Evolutionary conservation across 139 green algal genomes (phyloP).

Genomic region (Chlamydomonas asymmetrica): DNA sequence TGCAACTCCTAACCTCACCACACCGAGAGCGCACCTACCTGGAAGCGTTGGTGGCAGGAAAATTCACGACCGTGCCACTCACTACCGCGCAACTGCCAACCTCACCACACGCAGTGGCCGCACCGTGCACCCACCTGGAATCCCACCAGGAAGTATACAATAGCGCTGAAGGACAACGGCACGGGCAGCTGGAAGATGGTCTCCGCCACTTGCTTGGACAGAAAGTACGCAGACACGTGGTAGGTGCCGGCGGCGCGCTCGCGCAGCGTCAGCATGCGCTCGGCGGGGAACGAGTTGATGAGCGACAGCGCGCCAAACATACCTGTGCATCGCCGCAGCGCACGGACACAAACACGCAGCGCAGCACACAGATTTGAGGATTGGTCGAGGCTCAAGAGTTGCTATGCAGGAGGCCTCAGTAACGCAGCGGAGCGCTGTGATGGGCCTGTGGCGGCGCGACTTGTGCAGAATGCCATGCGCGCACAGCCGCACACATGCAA

Average conservation of each 20-base stretch:
- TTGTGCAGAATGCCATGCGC: no score
- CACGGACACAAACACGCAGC: no score
- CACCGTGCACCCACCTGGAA: conserved; percentile 39
- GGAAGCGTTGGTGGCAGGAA: no score
- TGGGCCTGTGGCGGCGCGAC: no score
- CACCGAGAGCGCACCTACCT: no score
- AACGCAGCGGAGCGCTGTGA: no score
- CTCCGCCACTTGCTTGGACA: conserved; percentile 55
- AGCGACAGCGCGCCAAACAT: conserved; percentile 54
- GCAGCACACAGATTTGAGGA: no score
- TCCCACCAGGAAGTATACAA: conserved; percentile 62
- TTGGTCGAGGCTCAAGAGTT: no score
- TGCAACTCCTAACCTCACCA: no score
- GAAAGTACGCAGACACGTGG: conserved; percentile 56
- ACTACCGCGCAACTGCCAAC: background rate
- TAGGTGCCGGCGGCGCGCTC: conserved; percentile 59
- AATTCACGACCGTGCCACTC: background rate
- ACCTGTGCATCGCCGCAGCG: no score
- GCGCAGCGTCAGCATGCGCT: conserved; percentile 50
- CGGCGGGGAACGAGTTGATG: conserved; percentile 61
- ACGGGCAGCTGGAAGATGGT: conserved; percentile 39
- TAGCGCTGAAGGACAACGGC: conserved; percentile 48
- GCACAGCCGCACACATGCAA: no score
- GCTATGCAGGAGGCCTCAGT: no score
- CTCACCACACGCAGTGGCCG: background rate